Evolutionary conservation across 805 yeast genomes (phyloP).

Genomic region (Candida verbasci): DNA sequence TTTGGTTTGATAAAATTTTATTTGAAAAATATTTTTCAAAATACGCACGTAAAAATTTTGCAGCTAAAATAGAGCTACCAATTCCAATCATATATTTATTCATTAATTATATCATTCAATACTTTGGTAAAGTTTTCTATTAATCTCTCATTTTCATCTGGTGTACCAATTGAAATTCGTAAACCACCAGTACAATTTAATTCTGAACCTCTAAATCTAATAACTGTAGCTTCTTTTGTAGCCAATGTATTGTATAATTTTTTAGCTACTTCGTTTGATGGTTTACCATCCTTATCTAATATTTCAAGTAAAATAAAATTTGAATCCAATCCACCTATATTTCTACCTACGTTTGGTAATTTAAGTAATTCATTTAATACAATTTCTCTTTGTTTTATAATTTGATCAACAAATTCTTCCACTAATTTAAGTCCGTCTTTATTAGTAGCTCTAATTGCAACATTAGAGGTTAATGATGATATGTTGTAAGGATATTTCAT

Average conservation of each 20-base stretch:
- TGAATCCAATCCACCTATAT: constrained; percentile 81
- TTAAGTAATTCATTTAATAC: constrained; percentile 51
- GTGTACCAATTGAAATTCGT: constrained; percentile 84
- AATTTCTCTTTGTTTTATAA: constrained; percentile 51
- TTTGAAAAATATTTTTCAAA: neutral
- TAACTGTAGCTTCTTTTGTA: constrained; percentile 67
- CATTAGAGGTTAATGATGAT: constrained; percentile 69
- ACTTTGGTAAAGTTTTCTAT: constrained; percentile 42
- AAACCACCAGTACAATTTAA: constrained; percentile 84
- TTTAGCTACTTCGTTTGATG: constrained; percentile 66
- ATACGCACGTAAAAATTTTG: too few species aligned
- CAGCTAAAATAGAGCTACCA: too few species aligned
- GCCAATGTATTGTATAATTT: constrained; percentile 69
- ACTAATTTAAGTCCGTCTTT: constrained; percentile 51
- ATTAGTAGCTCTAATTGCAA: constrained; percentile 70
- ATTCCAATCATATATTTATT: too few species aligned
- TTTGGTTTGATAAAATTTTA: neutral
- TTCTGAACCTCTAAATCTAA: constrained; percentile 88
- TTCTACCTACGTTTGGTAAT: constrained; percentile 62
- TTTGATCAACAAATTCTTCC: constrained; percentile 47
- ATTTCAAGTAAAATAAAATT: constrained; percentile 79
- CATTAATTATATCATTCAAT: constrained; percentile 13
- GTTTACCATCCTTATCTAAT: constrained; percentile 54
- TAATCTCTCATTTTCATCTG: constrained; percentile 61
- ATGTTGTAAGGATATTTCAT: constrained; percentile 97